Base-by-base conservation (phyloP, 352 stramenopile species). In the Aphanomyces cochlioides region DNA sequence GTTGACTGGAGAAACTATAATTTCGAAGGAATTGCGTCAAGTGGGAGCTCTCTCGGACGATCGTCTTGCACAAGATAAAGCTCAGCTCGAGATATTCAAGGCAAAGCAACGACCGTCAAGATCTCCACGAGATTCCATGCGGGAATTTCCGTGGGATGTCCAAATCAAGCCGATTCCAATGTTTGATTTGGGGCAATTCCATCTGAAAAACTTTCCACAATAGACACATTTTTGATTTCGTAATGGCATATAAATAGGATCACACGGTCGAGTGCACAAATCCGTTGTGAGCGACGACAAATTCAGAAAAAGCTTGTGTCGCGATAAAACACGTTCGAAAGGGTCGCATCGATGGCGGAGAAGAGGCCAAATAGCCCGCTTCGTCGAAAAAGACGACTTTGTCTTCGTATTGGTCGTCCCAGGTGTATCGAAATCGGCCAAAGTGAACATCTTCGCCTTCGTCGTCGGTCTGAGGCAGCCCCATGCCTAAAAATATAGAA, bases 351-450 rank as follows among this genome's bases (percentile, higher is more conserved):
- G 89, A 80, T 0, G 81, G 82, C 5, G 82, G 56, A 7, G 87
- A 95, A 5, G 82, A 82, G 36, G 87, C 87, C 34, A 95, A 69
- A 65, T 95, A 95, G 69, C 87, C 92, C 28, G 87, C 87, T 67
- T 95, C 87, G 64, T 95, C 87, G 59, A 95, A 93, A 66, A 95
- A 93, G 8, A 90, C 77, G 7, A 86, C 92, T 68, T 81, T 82
- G 54, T 85, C 80, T 40, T 88, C 83, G 75, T 90, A 90, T 73
- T 95, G 85, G 73, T 95, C 87, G 3, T 81, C 90, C 87, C 87
- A 95, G 28, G 89, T 80, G 57, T 93, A 91, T 12, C 87, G 82
- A 47, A 93, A 85, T 67, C 92, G 92, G 19, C 87, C 87, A 76
- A 93, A 95, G 70, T 95, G 57, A 4, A 66, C 57, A 28, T 66